Conservation (phyloP, 192 early-diverging fungal species). For the Entrophospora sp. region DNA sequence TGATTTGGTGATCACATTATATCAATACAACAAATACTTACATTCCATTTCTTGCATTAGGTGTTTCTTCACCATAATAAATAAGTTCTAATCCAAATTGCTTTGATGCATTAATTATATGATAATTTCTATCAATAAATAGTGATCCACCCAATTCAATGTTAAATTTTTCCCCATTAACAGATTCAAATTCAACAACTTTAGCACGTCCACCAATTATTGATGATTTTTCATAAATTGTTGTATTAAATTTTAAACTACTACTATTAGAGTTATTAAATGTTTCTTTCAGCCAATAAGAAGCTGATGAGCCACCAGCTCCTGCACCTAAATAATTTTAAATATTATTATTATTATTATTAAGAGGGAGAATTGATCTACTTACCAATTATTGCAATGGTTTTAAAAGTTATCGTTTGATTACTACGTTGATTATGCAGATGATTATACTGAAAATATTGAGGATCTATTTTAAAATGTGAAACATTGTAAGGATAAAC, state of each 20-base stretch:
- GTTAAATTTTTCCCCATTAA: constrained; percentile 19
- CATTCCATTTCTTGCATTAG: constrained; percentile 18
- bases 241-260: constrained; percentile 23
- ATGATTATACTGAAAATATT: too few species aligned
- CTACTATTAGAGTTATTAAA: constrained; percentile 16
- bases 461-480: too few species aligned
- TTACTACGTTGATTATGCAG: too few species aligned
- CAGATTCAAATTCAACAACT: constrained; percentile 22
- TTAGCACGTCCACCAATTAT: constrained; percentile 46
- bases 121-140: constrained; percentile 48
- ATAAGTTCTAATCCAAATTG: constrained; percentile 40
- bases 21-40: constrained; percentile 12
- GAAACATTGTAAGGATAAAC: too few species aligned
- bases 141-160: constrained; percentile 59
- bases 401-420: too few species aligned
- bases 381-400: too few species aligned
- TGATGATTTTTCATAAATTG: constrained; percentile 45
- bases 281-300: constrained; percentile 34
- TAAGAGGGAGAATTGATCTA: too few species aligned
- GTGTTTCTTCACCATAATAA: constrained; percentile 21
- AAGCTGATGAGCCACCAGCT: constrained; percentile 42
- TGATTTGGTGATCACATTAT: constrained; percentile 9
- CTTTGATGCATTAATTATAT: constrained; percentile 42
- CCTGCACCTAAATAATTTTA: constrained; percentile 33
- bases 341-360: background rate